Evolutionary conservation across 106 monocot species (phyloP).

Genomic region (Triglochin maritima): DNA sequence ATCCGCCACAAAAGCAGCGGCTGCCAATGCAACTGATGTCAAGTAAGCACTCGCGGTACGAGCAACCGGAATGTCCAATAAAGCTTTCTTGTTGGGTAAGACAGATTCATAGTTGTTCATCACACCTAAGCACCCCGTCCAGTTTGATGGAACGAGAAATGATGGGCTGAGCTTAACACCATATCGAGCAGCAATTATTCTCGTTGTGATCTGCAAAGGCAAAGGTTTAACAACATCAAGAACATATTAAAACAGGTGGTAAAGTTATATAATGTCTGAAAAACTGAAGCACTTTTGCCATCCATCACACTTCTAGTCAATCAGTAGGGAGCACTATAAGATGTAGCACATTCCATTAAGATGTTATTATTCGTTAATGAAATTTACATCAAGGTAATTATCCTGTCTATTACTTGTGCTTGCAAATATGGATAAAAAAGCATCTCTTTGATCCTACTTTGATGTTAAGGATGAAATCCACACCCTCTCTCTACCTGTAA

Average conservation of each 20-base stretch:
- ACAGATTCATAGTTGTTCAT: constrained; percentile 86
- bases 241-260: not conserved
- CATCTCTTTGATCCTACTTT: no score
- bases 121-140: constrained; percentile 87
- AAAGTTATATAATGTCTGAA: not conserved
- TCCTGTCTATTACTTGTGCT: no score
- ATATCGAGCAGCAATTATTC: constrained; percentile 58
- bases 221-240: not conserved
- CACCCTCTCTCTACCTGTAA: no score
- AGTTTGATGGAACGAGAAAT: constrained; percentile 81
- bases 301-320: no score
- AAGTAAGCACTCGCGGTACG: constrained; percentile 81
- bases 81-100: constrained; percentile 71
- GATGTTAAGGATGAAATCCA: no score
- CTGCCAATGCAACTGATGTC: constrained; percentile 55
- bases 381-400: no score
- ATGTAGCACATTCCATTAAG: no score
- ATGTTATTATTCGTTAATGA: no score
- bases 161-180: constrained; percentile 88
- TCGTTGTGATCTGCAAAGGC: constrained; percentile 42
- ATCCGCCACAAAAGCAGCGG: constrained; percentile 66
- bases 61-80: constrained; percentile 82
- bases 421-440: no score
- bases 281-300: no score
- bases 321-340: no score